Percentiles rank a stretch among this genome's conserved stretches.
Conservation (phyloP, 768 basidiomycete genomes). For the Porphyrellus cyaneotinctus region DNA sequence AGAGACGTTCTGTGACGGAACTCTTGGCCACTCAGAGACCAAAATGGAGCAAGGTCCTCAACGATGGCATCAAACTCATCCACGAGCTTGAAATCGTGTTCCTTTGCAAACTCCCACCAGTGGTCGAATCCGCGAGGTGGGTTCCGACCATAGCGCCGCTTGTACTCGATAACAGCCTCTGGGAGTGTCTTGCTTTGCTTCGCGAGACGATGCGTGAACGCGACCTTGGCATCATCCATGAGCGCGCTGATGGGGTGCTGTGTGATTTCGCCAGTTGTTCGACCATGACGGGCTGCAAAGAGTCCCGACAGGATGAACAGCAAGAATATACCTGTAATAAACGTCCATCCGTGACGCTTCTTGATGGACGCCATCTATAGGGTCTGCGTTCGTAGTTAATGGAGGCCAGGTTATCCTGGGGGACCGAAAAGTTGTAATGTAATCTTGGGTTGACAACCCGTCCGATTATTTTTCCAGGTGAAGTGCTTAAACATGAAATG, state of each 20-base stretch:
- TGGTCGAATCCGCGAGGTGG: slow-evolving; percentile 90
- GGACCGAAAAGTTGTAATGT: too few species aligned
- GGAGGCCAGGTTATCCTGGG: too few species aligned
- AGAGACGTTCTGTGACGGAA: slow-evolving; percentile 58
- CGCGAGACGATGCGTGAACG: slow-evolving; percentile 60
- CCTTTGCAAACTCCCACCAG: slow-evolving; percentile 81
- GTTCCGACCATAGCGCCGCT: slow-evolving; percentile 63
- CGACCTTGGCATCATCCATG: slow-evolving; percentile 78
- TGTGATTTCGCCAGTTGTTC: not conserved
- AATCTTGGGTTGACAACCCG: too few species aligned
- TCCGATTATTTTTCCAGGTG: too few species aligned
- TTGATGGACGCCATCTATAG: slow-evolving; percentile 14
- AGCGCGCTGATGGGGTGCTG: slow-evolving; percentile 81
- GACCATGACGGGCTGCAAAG: slow-evolving; percentile 35
- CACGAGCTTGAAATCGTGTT: slow-evolving; percentile 69
- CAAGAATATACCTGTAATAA: slow-evolving; percentile 39
- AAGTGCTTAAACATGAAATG: too few species aligned
- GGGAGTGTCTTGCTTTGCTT: slow-evolving; percentile 77
- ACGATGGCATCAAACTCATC: slow-evolving; percentile 88
- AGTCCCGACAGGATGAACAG: slow-evolving; percentile 50
- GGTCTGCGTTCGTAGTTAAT: not conserved
- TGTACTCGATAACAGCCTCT: slow-evolving; percentile 81
- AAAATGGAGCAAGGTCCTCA: slow-evolving; percentile 82
- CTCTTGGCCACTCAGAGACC: slow-evolving; percentile 68
- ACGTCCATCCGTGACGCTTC: slow-evolving; percentile 35